These are phyloP conservation scores for Geranium brycei DNA, from an alignment of 345 rosid genomes.

Conservation along the genomic window DNA sequence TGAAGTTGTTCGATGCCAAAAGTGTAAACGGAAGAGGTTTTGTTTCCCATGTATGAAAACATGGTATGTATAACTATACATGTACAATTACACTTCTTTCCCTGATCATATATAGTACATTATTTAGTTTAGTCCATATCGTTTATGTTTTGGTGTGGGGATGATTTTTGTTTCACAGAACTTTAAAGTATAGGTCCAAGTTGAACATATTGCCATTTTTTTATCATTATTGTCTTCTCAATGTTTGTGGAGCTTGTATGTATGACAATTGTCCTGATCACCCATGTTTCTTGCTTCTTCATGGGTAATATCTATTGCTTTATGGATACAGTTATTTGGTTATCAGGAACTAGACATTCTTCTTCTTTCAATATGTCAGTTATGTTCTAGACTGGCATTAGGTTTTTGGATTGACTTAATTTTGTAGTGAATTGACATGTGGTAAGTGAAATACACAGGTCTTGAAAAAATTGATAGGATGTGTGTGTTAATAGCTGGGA, in stretches of 20 bases:
- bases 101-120: not conserved
- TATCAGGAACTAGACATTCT: no score
- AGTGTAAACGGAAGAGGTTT: conserved; percentile 18
- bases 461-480: not conserved
- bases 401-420: not conserved
- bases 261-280: no score
- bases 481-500: not conserved
- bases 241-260: no score
- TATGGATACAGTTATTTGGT: no score
- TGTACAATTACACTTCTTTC: not conserved
- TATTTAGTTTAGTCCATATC: not conserved
- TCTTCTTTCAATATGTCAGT: not conserved
- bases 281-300: no score
- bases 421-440: not conserved
- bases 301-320: no score
- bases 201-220: no score
- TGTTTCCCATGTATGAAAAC: conserved; percentile 21
- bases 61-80: conserved; percentile 14
- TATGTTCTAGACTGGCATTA: not conserved
- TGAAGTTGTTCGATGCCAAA: conserved; percentile 17
- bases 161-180: no score
- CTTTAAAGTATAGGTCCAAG: no score
- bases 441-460: not conserved
- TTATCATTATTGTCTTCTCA: no score
- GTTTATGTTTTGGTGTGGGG: no score